A percentile compares a stretch with the other conserved stretches of the same genome.
Conservation (phyloP, 2,329 filamentous ascomycete species). For the Fusarium sp. region DNA sequence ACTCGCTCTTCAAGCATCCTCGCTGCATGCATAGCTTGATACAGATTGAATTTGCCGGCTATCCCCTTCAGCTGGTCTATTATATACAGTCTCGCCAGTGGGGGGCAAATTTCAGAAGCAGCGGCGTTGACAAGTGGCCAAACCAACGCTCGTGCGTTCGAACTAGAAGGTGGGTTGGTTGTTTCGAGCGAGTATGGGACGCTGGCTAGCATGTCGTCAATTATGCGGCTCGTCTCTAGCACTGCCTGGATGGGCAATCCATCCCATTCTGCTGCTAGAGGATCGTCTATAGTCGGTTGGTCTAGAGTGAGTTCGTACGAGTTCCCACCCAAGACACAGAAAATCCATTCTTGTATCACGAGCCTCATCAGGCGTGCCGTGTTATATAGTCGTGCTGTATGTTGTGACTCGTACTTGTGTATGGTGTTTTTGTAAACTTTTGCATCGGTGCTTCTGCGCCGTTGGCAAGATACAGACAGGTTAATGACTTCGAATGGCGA, state of each 20-base stretch:
- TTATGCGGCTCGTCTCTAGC: not conserved
- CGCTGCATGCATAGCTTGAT: constrained; percentile 9
- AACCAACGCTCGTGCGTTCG: not conserved
- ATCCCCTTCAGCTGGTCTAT: not conserved
- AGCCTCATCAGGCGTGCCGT: not conserved
- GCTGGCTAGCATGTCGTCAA: constrained; percentile 8
- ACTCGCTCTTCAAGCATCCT: constrained; percentile 14
- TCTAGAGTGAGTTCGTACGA: not conserved
- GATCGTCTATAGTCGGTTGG: not conserved
- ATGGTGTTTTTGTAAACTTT: not conserved
- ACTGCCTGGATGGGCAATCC: not conserved
- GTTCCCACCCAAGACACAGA: not conserved
- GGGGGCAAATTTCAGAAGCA: not conserved
- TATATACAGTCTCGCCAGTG: constrained; percentile 7
- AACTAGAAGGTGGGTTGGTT: not conserved
- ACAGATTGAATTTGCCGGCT: not conserved
- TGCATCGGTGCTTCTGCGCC: not conserved
- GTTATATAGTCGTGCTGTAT: not conserved
- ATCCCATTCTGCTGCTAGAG: not conserved
- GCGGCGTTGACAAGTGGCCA: constrained; percentile 7
- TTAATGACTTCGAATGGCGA: not conserved
- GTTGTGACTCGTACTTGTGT: constrained; percentile 10
- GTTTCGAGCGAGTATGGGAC: constrained; percentile 5
- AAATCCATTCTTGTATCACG: constrained; percentile 6
- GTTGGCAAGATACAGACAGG: not conserved